A percentile compares a stretch with the other conserved stretches of the same genome.
These are phyloP conservation scores for Saccharomycopsis fermentans DNA, from an alignment of 805 yeast species.

Conservation along the genomic window DNA sequence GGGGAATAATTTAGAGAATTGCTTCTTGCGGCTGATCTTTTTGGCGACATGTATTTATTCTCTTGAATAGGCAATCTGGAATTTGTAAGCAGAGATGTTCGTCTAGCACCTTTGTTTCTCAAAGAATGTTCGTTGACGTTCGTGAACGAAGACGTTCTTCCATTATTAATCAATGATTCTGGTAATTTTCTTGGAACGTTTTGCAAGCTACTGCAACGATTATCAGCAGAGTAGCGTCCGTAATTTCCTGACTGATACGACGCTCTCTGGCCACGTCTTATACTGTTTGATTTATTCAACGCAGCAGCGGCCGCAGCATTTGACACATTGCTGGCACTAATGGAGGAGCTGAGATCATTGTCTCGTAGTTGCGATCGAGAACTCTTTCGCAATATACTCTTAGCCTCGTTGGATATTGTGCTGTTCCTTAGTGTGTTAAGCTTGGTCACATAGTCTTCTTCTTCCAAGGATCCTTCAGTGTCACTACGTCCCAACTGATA, in stretches of 20 bases:
- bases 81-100: not conserved
- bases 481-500: conserved; percentile 6
- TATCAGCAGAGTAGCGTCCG: no score
- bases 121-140: not conserved
- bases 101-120: not conserved
- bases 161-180: not conserved
- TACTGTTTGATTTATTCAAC: conserved; percentile 10
- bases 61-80: not conserved
- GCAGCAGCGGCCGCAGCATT: conserved; percentile 19
- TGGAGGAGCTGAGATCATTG: not conserved
- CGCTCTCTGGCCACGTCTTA: not conserved
- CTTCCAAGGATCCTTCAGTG: not conserved
- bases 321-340: not conserved
- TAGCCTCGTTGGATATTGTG: not conserved
- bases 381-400: not conserved
- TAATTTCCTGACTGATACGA: not conserved
- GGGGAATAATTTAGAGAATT: conserved; percentile 2
- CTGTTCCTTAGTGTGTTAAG: conserved; percentile 13
- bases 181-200: not conserved
- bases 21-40: conserved; percentile 3
- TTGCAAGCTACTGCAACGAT: not conserved
- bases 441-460: conserved; percentile 12
- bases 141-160: not conserved
- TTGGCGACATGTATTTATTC: conserved; percentile 6
- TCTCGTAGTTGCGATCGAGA: not conserved